These are phyloP conservation scores for Leucocoprinus sp. DNA, from an alignment of 768 basidiomycete species.

Conservation along the genomic window DNA sequence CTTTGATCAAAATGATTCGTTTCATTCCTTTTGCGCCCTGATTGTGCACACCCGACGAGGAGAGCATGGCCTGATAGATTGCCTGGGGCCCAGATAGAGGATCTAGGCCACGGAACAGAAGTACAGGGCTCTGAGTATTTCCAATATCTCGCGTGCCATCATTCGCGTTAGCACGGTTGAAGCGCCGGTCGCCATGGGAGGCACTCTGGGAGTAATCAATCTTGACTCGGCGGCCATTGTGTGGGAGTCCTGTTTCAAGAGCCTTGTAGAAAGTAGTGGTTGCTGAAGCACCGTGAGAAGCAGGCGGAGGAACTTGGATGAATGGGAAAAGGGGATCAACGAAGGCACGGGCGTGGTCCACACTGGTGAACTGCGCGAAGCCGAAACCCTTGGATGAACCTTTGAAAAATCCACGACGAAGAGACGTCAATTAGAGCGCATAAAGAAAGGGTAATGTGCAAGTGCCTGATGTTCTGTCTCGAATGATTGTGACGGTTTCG, in stretches of 20 bases:
- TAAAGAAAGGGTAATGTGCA: constrained; percentile 70
- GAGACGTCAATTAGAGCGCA: constrained; percentile 67
- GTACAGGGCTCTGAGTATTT: constrained; percentile 68
- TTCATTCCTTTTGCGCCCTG: constrained; percentile 83
- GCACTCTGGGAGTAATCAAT: constrained; percentile 93
- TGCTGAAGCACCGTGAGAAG: constrained; percentile 78
- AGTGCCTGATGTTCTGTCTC: constrained; percentile 95
- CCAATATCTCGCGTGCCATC: constrained; percentile 97
- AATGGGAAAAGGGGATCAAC: constrained; percentile 88
- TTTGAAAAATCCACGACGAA: constrained; percentile 61
- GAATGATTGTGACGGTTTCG: constrained; percentile 90
- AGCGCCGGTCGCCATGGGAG: constrained; percentile 58
- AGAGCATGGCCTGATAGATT: constrained; percentile 75
- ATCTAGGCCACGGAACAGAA: constrained; percentile 89
- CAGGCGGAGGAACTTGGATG: constrained; percentile 86
- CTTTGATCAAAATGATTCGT: constrained; percentile 82
- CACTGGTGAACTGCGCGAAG: constrained; percentile 86
- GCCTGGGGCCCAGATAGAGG: constrained; percentile 82
- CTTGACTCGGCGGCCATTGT: constrained; percentile 82
- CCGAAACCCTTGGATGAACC: constrained; percentile 94
- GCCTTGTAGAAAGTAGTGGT: constrained; percentile 66
- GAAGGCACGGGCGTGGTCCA: constrained; percentile 85
- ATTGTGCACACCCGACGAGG: constrained; percentile 69
- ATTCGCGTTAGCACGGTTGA: constrained; percentile 60
- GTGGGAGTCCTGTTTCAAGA: constrained; percentile 59